Conservation (phyloP, 441 rosid genomes). For the Syzygium syzygioides region DNA sequence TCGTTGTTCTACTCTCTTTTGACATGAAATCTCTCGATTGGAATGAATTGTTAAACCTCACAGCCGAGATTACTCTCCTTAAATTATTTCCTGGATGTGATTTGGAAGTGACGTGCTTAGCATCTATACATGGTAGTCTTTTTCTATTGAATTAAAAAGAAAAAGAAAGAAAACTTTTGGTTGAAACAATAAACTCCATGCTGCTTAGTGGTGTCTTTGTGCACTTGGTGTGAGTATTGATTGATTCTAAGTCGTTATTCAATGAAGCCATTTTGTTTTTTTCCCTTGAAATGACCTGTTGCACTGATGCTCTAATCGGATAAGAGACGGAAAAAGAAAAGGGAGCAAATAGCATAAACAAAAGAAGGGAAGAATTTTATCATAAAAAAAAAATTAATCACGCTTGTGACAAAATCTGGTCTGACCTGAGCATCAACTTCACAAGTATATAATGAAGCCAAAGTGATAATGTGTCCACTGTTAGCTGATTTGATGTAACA, state of each 20-base stretch:
- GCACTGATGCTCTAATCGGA: not conserved
- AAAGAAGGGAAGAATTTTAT: not conserved
- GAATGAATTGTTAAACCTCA: not conserved
- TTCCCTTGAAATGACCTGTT: not conserved
- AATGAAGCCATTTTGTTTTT: too few species aligned
- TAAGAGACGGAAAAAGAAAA: not conserved
- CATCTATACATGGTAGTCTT: not conserved
- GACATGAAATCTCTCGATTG: accelerated
- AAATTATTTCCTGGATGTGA: not conserved
- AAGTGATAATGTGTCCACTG: too few species aligned
- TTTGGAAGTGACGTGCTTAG: too few species aligned
- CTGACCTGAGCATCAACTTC: accelerated
- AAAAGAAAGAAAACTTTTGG: not conserved
- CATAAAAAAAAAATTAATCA: not conserved
- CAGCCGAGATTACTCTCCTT: accelerated
- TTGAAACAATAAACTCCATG: not conserved
- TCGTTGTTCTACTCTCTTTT: not conserved
- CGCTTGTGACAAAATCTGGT: too few species aligned
- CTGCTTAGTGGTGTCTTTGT: not conserved
- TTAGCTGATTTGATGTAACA: not conserved
- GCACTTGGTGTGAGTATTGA: not conserved
- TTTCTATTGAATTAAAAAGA: too few species aligned
- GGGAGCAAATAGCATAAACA: not conserved
- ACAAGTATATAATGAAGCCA: too few species aligned
- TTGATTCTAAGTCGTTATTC: too few species aligned